Conservation (phyloP, 106 monocot species). For the Phalaenopsis equestris region DNA sequence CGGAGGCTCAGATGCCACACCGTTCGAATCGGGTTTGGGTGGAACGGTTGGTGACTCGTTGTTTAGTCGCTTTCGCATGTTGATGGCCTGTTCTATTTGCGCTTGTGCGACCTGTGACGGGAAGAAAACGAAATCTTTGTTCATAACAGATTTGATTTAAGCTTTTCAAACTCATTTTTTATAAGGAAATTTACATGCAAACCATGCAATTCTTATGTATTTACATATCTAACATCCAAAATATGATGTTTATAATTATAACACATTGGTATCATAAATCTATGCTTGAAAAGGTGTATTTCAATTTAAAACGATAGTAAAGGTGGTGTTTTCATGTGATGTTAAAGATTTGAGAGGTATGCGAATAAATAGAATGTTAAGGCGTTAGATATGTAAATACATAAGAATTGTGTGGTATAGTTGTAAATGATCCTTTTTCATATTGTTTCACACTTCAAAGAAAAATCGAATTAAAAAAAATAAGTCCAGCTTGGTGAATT, state of each 20-base stretch:
- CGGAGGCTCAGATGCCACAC: slow-evolving; percentile 10
- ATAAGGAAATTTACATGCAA: background rate
- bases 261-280: too few species aligned
- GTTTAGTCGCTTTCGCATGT: slow-evolving; percentile 71
- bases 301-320: too few species aligned
- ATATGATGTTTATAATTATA: too few species aligned
- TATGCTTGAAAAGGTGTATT: too few species aligned
- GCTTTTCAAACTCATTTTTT: background rate
- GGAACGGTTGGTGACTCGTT: slow-evolving; percentile 30
- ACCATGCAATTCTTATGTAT: too few species aligned
- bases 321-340: too few species aligned
- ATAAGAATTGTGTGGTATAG: too few species aligned
- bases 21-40: slow-evolving; percentile 21
- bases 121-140: slow-evolving; percentile 1
- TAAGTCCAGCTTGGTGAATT: background rate
- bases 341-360: too few species aligned
- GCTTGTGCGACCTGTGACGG: slow-evolving; percentile 62
- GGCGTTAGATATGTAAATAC: too few species aligned
- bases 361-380: too few species aligned
- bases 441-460: background rate
- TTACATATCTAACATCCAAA: too few species aligned
- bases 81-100: slow-evolving; percentile 55
- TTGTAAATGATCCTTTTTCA: too few species aligned
- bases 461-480: background rate
- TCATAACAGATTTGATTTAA: background rate